phyloP scores from a whole-genome alignment of 2,329 filamentous ascomycete species.

The Aspergillus persii region DNA sequence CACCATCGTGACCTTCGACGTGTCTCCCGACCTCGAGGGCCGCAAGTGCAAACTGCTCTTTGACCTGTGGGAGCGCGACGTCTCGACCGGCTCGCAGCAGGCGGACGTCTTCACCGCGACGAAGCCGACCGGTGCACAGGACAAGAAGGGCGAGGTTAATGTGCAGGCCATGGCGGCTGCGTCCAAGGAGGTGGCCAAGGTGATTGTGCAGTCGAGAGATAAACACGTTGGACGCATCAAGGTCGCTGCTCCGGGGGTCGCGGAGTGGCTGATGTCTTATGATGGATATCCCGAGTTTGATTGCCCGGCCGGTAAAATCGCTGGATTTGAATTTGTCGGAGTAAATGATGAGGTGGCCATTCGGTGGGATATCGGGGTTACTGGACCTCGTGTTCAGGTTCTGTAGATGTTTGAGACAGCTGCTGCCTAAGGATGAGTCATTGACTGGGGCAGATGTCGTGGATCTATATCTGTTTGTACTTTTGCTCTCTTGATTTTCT shows the following conservation, averaged over 20 bases:
- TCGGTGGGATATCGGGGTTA: slow-evolving; percentile 25
- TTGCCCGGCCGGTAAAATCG: slow-evolving; percentile 19
- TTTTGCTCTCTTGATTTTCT: neutral
- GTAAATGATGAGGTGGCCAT: slow-evolving; percentile 21
- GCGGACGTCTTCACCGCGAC: slow-evolving; percentile 25
- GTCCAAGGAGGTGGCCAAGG: slow-evolving; percentile 8
- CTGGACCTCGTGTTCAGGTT: slow-evolving; percentile 20
- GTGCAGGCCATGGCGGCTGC: neutral
- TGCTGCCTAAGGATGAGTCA: too few species aligned
- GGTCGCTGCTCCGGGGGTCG: slow-evolving; percentile 13
- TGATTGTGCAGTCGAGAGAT: slow-evolving; percentile 13
- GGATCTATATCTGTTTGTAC: too few species aligned
- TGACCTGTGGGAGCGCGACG: slow-evolving; percentile 22
- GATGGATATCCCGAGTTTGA: slow-evolving; percentile 21
- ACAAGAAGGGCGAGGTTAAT: neutral
- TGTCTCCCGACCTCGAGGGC: slow-evolving; percentile 12
- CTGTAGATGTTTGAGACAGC: neutral
- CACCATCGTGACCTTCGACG: slow-evolving; percentile 23
- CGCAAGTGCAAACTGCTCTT: slow-evolving; percentile 23
- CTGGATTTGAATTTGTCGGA: slow-evolving; percentile 27
- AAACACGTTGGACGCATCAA: slow-evolving; percentile 19
- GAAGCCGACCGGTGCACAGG: slow-evolving; percentile 12
- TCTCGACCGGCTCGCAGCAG: slow-evolving; percentile 20
- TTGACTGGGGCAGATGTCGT: too few species aligned
- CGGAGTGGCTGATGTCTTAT: slow-evolving; percentile 20